phyloP scores from a whole-genome alignment of 2,329 filamentous ascomycete genomes.

The Penicillium sp. region DNA sequence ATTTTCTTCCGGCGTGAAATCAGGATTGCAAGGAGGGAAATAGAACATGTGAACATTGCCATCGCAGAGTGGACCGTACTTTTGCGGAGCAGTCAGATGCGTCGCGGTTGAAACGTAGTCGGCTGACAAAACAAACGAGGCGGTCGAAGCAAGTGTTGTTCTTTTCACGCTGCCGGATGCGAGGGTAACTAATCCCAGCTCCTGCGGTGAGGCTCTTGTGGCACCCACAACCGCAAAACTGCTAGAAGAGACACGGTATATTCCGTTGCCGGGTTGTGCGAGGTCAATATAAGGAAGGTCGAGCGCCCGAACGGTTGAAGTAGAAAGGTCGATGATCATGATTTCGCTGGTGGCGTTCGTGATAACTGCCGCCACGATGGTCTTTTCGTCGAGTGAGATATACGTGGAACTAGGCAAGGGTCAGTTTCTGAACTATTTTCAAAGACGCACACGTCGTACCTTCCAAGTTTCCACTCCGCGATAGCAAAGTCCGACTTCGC shows the following conservation, averaged over 20 bases:
- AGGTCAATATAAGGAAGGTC: not conserved
- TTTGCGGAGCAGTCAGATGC: constrained; percentile 38
- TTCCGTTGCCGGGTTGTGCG: not conserved
- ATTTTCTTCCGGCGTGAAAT: constrained; percentile 41
- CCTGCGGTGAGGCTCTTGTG: not conserved
- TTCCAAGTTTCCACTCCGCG: constrained; percentile 35
- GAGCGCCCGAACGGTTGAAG: constrained; percentile 13
- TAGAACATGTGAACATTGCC: constrained; percentile 49
- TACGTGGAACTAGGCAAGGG: constrained; percentile 19
- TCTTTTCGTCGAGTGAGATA: constrained; percentile 19
- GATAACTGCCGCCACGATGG: constrained; percentile 21
- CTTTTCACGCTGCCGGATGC: not conserved
- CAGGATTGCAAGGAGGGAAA: constrained; percentile 53
- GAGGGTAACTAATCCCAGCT: not conserved
- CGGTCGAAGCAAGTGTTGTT: not conserved
- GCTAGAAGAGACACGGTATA: not conserved
- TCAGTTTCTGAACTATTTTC: not conserved
- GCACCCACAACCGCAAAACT: not conserved
- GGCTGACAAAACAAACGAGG: not conserved
- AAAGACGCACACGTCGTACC: constrained; percentile 6
- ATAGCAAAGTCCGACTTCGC: constrained; percentile 41
- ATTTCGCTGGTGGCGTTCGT: constrained; percentile 23
- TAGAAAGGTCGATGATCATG: constrained; percentile 18
- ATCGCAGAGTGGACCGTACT: constrained; percentile 25
- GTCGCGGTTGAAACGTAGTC: constrained; percentile 34